Evolutionary conservation across 371 early-diverging fungal genomes (phyloP), one percentile per base, ranked within the genome.

Genomic region (Saksenaea oblongispora): DNA sequence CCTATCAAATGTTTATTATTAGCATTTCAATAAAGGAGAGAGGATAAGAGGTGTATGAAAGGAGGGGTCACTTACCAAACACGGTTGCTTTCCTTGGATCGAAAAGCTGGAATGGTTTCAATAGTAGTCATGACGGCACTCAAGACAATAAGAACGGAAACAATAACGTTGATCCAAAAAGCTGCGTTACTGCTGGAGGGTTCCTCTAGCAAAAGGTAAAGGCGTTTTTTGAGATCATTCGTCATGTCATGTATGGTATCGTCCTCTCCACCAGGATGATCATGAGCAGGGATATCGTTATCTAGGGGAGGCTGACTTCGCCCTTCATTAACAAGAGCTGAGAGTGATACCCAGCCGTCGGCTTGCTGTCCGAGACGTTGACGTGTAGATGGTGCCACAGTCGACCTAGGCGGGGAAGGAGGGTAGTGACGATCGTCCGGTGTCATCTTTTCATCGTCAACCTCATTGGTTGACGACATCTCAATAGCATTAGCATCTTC

Each of bases 21-120:
- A 36, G 17, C 0, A 18, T 54, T n/a, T 34, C 27, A 14, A 27
- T 22, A 54, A 54, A 8, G 13, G 22, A 26, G 26, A 26, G 26
- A 26, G 31, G 31, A 2, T 3, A 54, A 54, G 14, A 54, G 54
- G 5, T 26, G 14, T 24, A 22, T 44, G 39, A 39, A 39, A 39
- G n/a, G 39, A 11, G 39, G 18, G 10, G 9, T 17, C 31, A 42
- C 54, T 70, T 84, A 84, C 91, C 91, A 89, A n/a, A 88, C 73
- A 35, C 72, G 65, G 22, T 78, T 76, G 28, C 85, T 85, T 53
- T 86, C 82, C 2, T 79, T 76, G 3, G 85, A 84, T 47, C 87
- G 85, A 68, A 92, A 89, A 17, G 91, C 64, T 18, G 94, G 94
- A 17, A 94, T 91, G 22, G 94, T 94, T 78, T 94, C 94, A 35